Base-by-base conservation (phyloP, 208 protist genomes). In the Crithidia bombi region DNA sequence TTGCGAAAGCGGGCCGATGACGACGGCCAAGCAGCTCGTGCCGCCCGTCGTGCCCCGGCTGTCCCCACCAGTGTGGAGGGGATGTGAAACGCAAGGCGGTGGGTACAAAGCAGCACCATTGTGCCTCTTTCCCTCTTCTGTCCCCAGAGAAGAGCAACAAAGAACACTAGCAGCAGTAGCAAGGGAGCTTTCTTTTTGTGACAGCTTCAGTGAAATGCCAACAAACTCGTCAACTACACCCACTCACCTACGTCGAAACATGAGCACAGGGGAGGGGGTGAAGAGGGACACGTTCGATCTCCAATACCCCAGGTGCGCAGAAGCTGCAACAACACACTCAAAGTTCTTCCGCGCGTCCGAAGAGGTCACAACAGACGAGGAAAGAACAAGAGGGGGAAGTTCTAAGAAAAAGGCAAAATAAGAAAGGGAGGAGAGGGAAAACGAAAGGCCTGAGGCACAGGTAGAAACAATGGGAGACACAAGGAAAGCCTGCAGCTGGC, bases 51-150 rank as follows among this genome's bases (percentile, higher is more conserved):
- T 39, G 49, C 64, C 28, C 51, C 44, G 0, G 64, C 39, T 1
- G 64, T 39, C 7, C 55, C 71, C 0, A 26, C 28, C 2, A 55
- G 44, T 19, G 47, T 30, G 14, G 26, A 9, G 4, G 71, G 71
- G 35, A 77, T 77, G 49, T 71, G 49, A 52, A 77, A 77, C 3
- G 71, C 28, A 43, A 67, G 19, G 17, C 57, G 56, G 3, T 17
- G 35, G 1, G 43, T 57, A 35, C 26, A 61, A 9, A 46, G 64
- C 44, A 69, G 23, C 61, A 64, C 58, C 23, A 32, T 56, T 3
- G 21, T 32, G 44, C 44, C 30, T 44, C 30, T 15, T 39, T 44
- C 14, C 52, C 39, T 47, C 23, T 36, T n/a, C n/a, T n/a, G n/a
- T n/a, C n/a, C n/a, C n/a, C n/a, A n/a, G n/a, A n/a, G n/a, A n/a